A percentile compares a stretch with the other conserved stretches of the same genome.
These are phyloP conservation scores for Sarocladium strictum DNA, from an alignment of 2,329 filamentous ascomycete species.

Conservation along the genomic window DNA sequence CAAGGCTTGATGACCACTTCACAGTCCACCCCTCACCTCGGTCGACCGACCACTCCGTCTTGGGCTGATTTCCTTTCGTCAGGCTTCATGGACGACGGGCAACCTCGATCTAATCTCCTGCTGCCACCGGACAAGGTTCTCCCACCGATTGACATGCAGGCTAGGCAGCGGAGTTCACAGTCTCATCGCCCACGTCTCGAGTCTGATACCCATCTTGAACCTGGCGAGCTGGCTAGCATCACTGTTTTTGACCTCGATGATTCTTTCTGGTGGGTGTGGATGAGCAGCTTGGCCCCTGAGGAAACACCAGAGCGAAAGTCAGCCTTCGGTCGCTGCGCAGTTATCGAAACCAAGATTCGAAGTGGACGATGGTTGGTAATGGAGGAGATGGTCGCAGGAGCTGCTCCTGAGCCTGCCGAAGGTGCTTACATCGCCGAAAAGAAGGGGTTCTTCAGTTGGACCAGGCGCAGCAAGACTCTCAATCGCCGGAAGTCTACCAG, in stretches of 20 bases:
- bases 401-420: slow-evolving; percentile 74
- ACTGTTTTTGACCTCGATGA: slow-evolving; percentile 81
- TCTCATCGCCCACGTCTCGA: slow-evolving; percentile 73
- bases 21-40: slow-evolving; percentile 62
- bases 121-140: slow-evolving; percentile 87
- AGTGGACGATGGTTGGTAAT: slow-evolving; percentile 87
- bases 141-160: slow-evolving; percentile 70
- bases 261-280: slow-evolving; percentile 99
- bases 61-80: slow-evolving; percentile 98
- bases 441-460: slow-evolving; percentile 89
- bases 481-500: slow-evolving; percentile 65
- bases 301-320: slow-evolving; percentile 82
- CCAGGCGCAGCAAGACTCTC: slow-evolving; percentile 55
- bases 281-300: slow-evolving; percentile 88
- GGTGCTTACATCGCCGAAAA: slow-evolving; percentile 93
- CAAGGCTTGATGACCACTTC: slow-evolving; percentile 58
- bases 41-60: slow-evolving; percentile 86
- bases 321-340: slow-evolving; percentile 86
- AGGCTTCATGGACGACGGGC: slow-evolving; percentile 76
- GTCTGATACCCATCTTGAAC: slow-evolving; percentile 64
- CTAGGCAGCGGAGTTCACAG: slow-evolving; percentile 77
- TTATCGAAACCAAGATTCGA: slow-evolving; percentile 80
- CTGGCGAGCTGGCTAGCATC: slow-evolving; percentile 92
- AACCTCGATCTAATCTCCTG: slow-evolving; percentile 62
- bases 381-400: slow-evolving; percentile 94